A percentile compares a stretch with the other conserved stretches of the same genome.
These are phyloP conservation scores for Nigrospora osmanthi DNA, from an alignment of 2,329 filamentous ascomycete species.

Conservation along the genomic window DNA sequence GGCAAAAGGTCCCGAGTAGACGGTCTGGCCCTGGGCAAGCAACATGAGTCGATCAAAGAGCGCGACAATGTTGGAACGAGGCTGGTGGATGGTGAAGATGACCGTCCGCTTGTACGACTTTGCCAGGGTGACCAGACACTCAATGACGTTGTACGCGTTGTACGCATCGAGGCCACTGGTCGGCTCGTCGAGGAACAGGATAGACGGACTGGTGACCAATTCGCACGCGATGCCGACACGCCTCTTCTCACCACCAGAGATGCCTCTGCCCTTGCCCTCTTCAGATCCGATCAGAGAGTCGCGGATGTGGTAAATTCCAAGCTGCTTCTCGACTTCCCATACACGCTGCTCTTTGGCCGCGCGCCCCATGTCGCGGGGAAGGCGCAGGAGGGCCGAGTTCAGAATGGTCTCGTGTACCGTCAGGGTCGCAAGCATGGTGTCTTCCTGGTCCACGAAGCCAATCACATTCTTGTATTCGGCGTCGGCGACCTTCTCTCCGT, in stretches of 20 bases:
- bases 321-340: constrained; percentile 87
- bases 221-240: constrained; percentile 96
- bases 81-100: constrained; percentile 97
- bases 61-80: constrained; percentile 94
- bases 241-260: constrained; percentile 94
- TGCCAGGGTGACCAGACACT: constrained; percentile 88
- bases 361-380: constrained; percentile 87
- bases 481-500: constrained; percentile 83
- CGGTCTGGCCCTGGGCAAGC: constrained; percentile 78
- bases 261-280: constrained; percentile 87
- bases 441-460: constrained; percentile 96
- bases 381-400: constrained; percentile 81
- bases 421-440: constrained; percentile 90
- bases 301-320: constrained; percentile 89
- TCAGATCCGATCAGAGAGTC: constrained; percentile 95
- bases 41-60: constrained; percentile 92
- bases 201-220: constrained; percentile 92
- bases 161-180: constrained; percentile 93
- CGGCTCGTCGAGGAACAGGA: constrained; percentile 93
- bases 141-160: constrained; percentile 97
- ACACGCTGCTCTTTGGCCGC: constrained; percentile 86
- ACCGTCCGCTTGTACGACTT: constrained; percentile 97
- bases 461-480: constrained; percentile 84
- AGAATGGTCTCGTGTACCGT: constrained; percentile 98
- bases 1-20: constrained; percentile 87